phyloP scores from a whole-genome alignment of 768 basidiomycete species.

The Holtermanniella nyarrowii region DNA sequence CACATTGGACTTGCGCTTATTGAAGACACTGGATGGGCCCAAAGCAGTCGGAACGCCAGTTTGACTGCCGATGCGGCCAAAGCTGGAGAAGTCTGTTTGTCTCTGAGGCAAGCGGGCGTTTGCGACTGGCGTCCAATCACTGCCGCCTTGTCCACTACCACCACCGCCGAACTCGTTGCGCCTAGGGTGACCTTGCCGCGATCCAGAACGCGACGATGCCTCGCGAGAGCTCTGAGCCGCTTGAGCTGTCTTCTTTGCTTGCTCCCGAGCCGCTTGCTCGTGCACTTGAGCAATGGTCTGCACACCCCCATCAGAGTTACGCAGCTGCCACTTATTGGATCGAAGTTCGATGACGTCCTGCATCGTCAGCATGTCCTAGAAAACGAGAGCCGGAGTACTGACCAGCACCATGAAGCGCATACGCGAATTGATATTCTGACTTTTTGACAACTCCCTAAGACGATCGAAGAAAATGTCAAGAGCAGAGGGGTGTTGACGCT shows the following conservation, averaged over 20 bases:
- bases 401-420: slow-evolving; percentile 96
- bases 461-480: slow-evolving; percentile 89
- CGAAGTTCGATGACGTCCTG: slow-evolving; percentile 89
- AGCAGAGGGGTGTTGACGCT: slow-evolving; percentile 70
- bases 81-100: slow-evolving; percentile 29
- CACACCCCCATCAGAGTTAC: slow-evolving; percentile 64
- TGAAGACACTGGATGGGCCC: slow-evolving; percentile 76
- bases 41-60: slow-evolving; percentile 48
- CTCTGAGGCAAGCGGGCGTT: slow-evolving; percentile 48
- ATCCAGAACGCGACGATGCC: slow-evolving; percentile 82
- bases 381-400: slow-evolving; percentile 23
- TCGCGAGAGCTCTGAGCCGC: slow-evolving; percentile 54
- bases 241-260: slow-evolving; percentile 49
- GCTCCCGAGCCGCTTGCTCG: slow-evolving; percentile 66
- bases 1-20: slow-evolving; percentile 58
- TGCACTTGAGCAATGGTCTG: slow-evolving; percentile 82
- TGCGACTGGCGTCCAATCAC: slow-evolving; percentile 75
- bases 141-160: slow-evolving; percentile 53
- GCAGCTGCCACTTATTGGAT: slow-evolving; percentile 65
- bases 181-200: slow-evolving; percentile 70
- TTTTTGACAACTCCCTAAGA: slow-evolving; percentile 73
- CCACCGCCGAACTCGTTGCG: slow-evolving; percentile 47
- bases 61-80: slow-evolving; percentile 46
- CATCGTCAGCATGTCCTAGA: background rate
- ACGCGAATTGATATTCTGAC: slow-evolving; percentile 63